Conservation (phyloP, 2,329 filamentous ascomycete species). For the Talaromyces sp. region DNA sequence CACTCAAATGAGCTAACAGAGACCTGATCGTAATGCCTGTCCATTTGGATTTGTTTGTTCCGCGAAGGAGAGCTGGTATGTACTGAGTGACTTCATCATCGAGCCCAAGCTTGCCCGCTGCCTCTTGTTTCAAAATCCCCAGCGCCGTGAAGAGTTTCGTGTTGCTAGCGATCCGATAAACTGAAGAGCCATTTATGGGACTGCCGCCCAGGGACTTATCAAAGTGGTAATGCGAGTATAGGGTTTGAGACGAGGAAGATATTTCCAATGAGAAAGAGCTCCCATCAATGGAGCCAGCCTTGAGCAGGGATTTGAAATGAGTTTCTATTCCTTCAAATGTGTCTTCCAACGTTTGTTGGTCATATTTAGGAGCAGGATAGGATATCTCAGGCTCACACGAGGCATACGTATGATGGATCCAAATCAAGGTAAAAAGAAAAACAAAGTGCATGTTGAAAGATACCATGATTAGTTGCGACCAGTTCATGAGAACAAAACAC, state of each 20-base stretch:
- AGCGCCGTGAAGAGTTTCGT: constrained; percentile 32
- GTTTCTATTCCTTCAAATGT: neutral
- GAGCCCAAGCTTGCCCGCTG: constrained; percentile 27
- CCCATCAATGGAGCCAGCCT: neutral
- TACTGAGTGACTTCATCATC: constrained; percentile 29
- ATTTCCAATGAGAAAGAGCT: constrained; percentile 8
- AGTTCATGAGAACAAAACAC: too few species aligned
- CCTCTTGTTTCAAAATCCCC: constrained; percentile 30
- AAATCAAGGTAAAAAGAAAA: neutral
- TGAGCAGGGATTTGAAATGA: neutral
- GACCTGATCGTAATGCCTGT: constrained; percentile 30
- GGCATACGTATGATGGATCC: neutral
- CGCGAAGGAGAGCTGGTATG: constrained; percentile 14
- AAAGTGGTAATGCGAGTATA: constrained; percentile 4
- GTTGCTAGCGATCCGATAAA: constrained; percentile 31
- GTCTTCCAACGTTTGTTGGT: neutral
- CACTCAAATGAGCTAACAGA: constrained; percentile 29
- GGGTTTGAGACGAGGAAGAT: constrained; percentile 1
- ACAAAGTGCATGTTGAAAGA: neutral
- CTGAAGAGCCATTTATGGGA: neutral
- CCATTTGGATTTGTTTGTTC: constrained; percentile 22
- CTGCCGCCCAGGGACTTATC: constrained; percentile 5
- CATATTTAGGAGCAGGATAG: constrained; percentile 1
- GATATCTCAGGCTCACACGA: constrained; percentile 6
- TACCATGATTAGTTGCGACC: neutral